Percentiles rank a stretch among this genome's conserved stretches.
Evolutionary conservation across 1,284 basidiomycete genomes (phyloP).

Genomic region (Cryptococcus amylolentus): DNA sequence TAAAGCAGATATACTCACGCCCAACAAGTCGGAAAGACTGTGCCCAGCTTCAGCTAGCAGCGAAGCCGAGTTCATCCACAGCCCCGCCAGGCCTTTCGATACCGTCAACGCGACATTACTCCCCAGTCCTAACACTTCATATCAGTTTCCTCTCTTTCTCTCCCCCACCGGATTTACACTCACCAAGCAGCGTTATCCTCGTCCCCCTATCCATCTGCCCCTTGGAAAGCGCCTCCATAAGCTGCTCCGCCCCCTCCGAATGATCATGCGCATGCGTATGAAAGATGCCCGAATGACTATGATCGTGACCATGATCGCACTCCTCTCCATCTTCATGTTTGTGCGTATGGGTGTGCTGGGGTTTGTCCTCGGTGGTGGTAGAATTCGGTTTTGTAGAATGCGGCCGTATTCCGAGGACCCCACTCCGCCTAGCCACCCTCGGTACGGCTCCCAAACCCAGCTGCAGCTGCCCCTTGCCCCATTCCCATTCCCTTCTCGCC

Average conservation of each 20-base stretch:
- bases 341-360: constrained; percentile 3
- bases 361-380: constrained; percentile 1
- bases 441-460: neutral
- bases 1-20: constrained; percentile 25
- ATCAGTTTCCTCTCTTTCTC: neutral
- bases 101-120: constrained; percentile 78
- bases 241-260: constrained; percentile 64
- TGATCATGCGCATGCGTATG: constrained; percentile 54
- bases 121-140: constrained; percentile 61
- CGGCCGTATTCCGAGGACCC: neutral
- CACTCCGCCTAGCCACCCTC: neutral
- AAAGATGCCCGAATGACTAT: constrained; percentile 57
- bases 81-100: constrained; percentile 79
- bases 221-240: constrained; percentile 61
- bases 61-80: constrained; percentile 79
- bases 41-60: constrained; percentile 94
- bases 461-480: neutral
- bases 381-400: neutral
- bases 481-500: neutral
- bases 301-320: constrained; percentile 55
- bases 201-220: constrained; percentile 76
- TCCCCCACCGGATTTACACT: constrained; percentile 2
- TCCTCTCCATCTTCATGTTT: constrained; percentile 28
- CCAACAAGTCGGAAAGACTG: constrained; percentile 68
- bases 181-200: constrained; percentile 68